Evolutionary conservation across 176 grass and related monocot species (phyloP).

Genomic region (Triticum aestivum): DNA sequence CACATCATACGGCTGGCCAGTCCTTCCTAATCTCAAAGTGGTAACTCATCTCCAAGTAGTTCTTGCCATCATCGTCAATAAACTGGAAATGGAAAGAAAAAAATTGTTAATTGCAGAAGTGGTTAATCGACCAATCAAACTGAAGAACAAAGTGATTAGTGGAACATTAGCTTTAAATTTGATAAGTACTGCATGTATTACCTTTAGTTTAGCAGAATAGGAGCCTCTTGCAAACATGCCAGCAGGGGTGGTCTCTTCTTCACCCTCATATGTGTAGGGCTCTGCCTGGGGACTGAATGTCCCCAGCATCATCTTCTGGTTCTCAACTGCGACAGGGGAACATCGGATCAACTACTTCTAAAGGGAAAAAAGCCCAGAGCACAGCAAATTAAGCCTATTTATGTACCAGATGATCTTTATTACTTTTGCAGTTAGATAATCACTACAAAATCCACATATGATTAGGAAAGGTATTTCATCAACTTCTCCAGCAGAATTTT

Average conservation of each 20-base stretch:
- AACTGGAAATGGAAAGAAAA: slow-evolving; percentile 40
- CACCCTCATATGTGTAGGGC: slow-evolving; percentile 63
- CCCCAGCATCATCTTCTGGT: slow-evolving; percentile 86
- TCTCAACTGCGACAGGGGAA: slow-evolving; percentile 54
- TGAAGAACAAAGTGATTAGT: background rate
- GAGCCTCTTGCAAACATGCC: slow-evolving; percentile 81
- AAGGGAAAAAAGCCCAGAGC: background rate
- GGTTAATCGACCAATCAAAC: slow-evolving; percentile 18
- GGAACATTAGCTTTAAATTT: background rate
- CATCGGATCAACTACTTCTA: background rate
- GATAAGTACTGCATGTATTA: background rate
- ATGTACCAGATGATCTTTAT: background rate
- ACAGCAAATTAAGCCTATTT: background rate
- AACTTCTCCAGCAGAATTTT: background rate
- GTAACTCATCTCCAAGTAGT: slow-evolving; percentile 87
- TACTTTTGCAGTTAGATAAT: background rate
- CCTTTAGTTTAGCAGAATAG: slow-evolving; percentile 82
- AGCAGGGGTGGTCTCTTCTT: slow-evolving; percentile 86
- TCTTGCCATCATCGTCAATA: slow-evolving; percentile 83
- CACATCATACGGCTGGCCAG: slow-evolving; percentile 58
- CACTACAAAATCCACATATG: background rate
- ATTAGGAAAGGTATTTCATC: background rate
- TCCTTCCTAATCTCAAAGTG: slow-evolving; percentile 93
- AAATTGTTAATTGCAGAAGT: background rate
- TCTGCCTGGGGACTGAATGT: slow-evolving; percentile 92